Conservation (phyloP, 371 early-diverging fungal species). For the Rhizomucor miehei region DNA sequence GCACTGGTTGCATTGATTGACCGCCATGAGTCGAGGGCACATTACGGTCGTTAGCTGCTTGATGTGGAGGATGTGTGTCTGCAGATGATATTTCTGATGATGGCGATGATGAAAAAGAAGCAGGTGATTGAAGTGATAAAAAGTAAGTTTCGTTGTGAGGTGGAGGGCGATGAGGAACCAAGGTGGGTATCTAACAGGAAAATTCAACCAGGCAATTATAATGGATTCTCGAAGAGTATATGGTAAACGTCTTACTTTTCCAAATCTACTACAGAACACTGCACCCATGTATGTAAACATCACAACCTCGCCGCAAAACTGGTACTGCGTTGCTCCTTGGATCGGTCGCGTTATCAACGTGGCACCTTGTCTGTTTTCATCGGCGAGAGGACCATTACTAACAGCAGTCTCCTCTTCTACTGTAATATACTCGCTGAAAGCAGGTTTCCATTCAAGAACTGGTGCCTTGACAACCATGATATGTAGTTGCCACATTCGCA, state of each 20-base stretch:
- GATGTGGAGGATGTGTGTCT: neutral
- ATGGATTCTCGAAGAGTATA: neutral
- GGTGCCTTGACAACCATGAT: neutral
- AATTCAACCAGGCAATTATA: no score
- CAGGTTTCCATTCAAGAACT: neutral
- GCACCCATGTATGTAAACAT: slow-evolving; percentile 12
- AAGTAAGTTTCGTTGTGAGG: neutral
- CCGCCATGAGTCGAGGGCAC: neutral
- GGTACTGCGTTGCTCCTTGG: slow-evolving; percentile 14
- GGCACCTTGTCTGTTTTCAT: slow-evolving; percentile 6
- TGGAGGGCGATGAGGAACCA: neutral
- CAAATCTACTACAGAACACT: slow-evolving; percentile 11
- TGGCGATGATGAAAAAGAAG: neutral
- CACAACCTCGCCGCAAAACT: slow-evolving; percentile 10
- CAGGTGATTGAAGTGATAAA: neutral
- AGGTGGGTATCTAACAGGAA: neutral
- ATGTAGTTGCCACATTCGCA: neutral
- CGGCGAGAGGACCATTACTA: slow-evolving; percentile 1
- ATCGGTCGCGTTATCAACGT: slow-evolving; percentile 9
- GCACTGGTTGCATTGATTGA: slow-evolving; percentile 2
- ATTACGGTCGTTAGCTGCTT: slow-evolving; percentile 1
- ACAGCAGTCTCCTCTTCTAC: neutral
- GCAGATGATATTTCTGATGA: neutral
- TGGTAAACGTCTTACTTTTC: slow-evolving; percentile 9
- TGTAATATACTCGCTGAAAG: slow-evolving; percentile 15